A percentile compares a stretch with the other conserved stretches of the same genome.
Evolutionary conservation across 306 rosid genomes (phyloP).

Genomic region (Lablab purpureus): DNA sequence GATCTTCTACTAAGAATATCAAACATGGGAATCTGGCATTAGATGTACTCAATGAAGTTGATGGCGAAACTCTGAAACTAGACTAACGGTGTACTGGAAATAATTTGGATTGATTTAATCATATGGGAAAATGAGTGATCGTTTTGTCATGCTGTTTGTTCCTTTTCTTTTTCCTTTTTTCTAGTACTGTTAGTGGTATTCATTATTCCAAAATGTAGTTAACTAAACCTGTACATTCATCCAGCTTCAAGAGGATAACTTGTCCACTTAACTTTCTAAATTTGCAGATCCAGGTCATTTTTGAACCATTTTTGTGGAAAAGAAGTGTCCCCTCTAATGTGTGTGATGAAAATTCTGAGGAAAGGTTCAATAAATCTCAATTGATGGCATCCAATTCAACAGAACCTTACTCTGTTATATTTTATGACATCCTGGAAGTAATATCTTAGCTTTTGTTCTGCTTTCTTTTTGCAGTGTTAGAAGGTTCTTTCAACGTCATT

Average conservation of each 20-base stretch:
- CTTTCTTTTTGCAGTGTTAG: slow-evolving; percentile 70
- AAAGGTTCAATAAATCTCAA: slow-evolving; percentile 66
- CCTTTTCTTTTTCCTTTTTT: slow-evolving; percentile 12
- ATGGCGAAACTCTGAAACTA: slow-evolving; percentile 27
- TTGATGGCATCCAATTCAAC: slow-evolving; percentile 33
- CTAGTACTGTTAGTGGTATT: slow-evolving; percentile 15
- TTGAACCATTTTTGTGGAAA: slow-evolving; percentile 94
- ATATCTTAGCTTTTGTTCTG: slow-evolving; percentile 20
- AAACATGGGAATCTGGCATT: slow-evolving; percentile 20
- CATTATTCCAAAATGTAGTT: slow-evolving; percentile 18
- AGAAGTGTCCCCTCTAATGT: slow-evolving; percentile 53
- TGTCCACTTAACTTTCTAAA: slow-evolving; percentile 44
- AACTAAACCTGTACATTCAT: slow-evolving; percentile 17
- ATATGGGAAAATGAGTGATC: background rate
- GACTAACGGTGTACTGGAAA: background rate
- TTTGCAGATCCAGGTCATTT: slow-evolving; percentile 78
- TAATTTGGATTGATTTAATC: background rate
- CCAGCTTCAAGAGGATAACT: slow-evolving; percentile 3
- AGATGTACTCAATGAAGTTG: slow-evolving; percentile 20
- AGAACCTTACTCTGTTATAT: slow-evolving; percentile 18
- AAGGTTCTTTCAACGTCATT: slow-evolving; percentile 90
- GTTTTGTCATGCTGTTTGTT: background rate
- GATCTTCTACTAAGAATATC: background rate
- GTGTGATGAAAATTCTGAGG: slow-evolving; percentile 61
- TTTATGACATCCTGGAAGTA: slow-evolving; percentile 33